Percentiles rank a stretch among this genome's conserved stretches.
Evolutionary conservation across 2,329 filamentous ascomycete genomes (phyloP).

Genomic region (Whalleya microplaca): DNA sequence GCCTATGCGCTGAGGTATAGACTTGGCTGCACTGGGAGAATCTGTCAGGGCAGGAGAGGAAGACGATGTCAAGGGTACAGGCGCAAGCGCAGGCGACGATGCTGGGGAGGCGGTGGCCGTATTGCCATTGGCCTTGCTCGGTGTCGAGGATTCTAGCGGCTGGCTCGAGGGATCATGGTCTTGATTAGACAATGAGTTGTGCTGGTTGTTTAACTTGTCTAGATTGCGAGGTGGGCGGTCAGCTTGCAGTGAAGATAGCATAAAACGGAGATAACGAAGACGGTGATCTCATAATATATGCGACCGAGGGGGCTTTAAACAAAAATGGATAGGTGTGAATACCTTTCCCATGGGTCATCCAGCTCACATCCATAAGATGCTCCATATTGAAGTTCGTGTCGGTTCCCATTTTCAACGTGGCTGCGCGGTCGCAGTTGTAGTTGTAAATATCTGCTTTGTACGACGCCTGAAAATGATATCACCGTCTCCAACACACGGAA

Average conservation of each 20-base stretch:
- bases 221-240: slow-evolving; percentile 9
- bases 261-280: neutral
- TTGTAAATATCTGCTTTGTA: slow-evolving; percentile 1
- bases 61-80: slow-evolving; percentile 1
- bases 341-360: slow-evolving; percentile 89
- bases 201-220: slow-evolving; percentile 33
- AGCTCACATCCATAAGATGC: slow-evolving; percentile 84
- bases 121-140: slow-evolving; percentile 33
- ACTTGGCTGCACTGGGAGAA: slow-evolving; percentile 27
- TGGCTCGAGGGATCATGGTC: slow-evolving; percentile 23
- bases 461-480: slow-evolving; percentile 1
- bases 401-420: neutral
- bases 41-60: slow-evolving; percentile 19
- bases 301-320: slow-evolving; percentile 1
- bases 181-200: slow-evolving; percentile 27
- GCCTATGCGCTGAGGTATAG: slow-evolving; percentile 38
- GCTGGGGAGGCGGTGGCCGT: slow-evolving; percentile 13
- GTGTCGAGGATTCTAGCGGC: slow-evolving; percentile 19
- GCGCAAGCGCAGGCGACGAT: slow-evolving; percentile 11
- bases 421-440: neutral
- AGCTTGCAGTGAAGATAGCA: slow-evolving; percentile 10
- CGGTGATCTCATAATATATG: neutral
- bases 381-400: slow-evolving; percentile 66
- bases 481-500: neutral
- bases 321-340: slow-evolving; percentile 38